Evolutionary conservation across 352 stramenopile genomes (phyloP).

Genomic region (Phytophthora europaea): DNA sequence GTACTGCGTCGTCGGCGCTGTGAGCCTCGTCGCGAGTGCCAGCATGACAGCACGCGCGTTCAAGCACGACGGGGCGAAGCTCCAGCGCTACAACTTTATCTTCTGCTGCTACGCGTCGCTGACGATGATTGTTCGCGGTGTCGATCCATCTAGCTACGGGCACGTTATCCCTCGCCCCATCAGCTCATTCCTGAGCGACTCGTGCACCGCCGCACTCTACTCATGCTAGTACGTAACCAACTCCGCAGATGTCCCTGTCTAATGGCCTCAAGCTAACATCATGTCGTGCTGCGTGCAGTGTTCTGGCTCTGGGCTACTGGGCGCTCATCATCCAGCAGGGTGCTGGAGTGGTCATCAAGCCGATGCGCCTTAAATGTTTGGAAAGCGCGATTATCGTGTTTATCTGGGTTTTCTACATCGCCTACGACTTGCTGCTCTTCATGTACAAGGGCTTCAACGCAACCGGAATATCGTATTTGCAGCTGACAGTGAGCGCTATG

Average conservation of each 20-base stretch:
- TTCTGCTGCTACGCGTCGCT: slow-evolving; percentile 41
- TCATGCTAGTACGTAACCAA: slow-evolving; percentile 37
- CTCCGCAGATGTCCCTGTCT: neutral
- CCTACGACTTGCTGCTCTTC: slow-evolving; percentile 36
- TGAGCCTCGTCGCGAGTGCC: slow-evolving; percentile 18
- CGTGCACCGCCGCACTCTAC: slow-evolving; percentile 46
- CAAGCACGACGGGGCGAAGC: slow-evolving; percentile 32
- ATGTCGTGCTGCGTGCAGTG: slow-evolving; percentile 7
- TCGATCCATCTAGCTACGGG: slow-evolving; percentile 39
- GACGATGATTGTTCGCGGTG: slow-evolving; percentile 36
- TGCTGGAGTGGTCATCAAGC: slow-evolving; percentile 17
- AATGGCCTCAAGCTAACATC: neutral
- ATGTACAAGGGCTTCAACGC: slow-evolving; percentile 44
- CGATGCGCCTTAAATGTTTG: slow-evolving; percentile 27
- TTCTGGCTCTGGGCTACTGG: slow-evolving; percentile 43
- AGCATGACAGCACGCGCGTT: slow-evolving; percentile 26
- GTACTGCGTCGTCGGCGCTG: slow-evolving; percentile 24
- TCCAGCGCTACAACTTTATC: slow-evolving; percentile 38
- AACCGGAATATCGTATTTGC: slow-evolving; percentile 27
- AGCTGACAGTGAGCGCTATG: slow-evolving; percentile 28
- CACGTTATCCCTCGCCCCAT: slow-evolving; percentile 39
- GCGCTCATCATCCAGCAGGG: slow-evolving; percentile 43
- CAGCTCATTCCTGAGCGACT: slow-evolving; percentile 36
- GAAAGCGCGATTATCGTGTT: slow-evolving; percentile 29
- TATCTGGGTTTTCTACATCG: slow-evolving; percentile 42